Percentiles rank a stretch among this genome's conserved stretches.
These are phyloP conservation scores for Coniochaeta pulveracea DNA, from an alignment of 2,329 filamentous ascomycete species.

Conservation along the genomic window DNA sequence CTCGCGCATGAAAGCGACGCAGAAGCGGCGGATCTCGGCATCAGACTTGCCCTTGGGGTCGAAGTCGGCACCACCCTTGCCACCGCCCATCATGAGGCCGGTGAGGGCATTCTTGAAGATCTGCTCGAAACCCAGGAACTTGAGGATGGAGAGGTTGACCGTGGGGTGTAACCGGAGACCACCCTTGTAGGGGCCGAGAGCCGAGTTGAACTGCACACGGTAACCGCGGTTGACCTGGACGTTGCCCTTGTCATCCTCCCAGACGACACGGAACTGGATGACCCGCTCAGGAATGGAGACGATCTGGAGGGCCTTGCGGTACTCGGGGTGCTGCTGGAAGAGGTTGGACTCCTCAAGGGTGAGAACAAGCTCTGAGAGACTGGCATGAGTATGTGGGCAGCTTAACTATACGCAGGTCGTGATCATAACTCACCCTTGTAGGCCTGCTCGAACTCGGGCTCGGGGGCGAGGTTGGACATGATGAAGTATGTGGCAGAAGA, in stretches of 20 bases:
- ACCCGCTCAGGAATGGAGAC: slow-evolving; percentile 87
- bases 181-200: slow-evolving; percentile 95
- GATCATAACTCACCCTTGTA: slow-evolving; percentile 62
- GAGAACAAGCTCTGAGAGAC: slow-evolving; percentile 68
- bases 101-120: slow-evolving; percentile 99
- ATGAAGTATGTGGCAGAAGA: slow-evolving; percentile 13
- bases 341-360: slow-evolving; percentile 90
- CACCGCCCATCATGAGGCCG: slow-evolving; percentile 90
- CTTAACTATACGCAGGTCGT: neutral
- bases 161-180: slow-evolving; percentile 90
- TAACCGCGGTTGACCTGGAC: slow-evolving; percentile 90
- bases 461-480: slow-evolving; percentile 76
- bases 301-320: slow-evolving; percentile 80
- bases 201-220: slow-evolving; percentile 97
- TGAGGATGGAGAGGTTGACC: slow-evolving; percentile 72
- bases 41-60: slow-evolving; percentile 98
- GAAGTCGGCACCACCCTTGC: slow-evolving; percentile 96
- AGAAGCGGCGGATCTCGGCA: slow-evolving; percentile 95
- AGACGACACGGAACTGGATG: slow-evolving; percentile 94
- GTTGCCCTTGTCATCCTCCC: slow-evolving; percentile 88
- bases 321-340: slow-evolving; percentile 90
- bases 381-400: slow-evolving; percentile 5
- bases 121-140: slow-evolving; percentile 98
- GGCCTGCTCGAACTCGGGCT: slow-evolving; percentile 98
- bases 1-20: slow-evolving; percentile 91